Conservation (phyloP, 371 early-diverging fungal species). For the Lichtheimia ornata region DNA sequence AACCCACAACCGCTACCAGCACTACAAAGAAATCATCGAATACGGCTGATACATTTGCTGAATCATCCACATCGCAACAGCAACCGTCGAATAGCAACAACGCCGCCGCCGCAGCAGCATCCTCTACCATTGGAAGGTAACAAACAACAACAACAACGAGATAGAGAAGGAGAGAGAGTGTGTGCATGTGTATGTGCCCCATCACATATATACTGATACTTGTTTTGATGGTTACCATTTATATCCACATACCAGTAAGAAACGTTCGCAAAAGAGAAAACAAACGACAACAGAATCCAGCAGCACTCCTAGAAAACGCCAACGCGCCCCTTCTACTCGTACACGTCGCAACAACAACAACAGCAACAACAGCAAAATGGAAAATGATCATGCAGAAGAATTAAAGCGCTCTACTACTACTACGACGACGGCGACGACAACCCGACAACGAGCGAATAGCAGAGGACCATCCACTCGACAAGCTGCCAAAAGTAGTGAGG, state of each 20-base stretch:
- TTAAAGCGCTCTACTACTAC: background rate
- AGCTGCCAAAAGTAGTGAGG: too few relatives aligned
- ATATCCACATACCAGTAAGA: slow-evolving; percentile 4
- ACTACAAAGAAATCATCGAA: slow-evolving; percentile 2
- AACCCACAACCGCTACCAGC: background rate
- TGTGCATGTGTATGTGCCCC: background rate
- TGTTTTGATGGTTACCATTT: slow-evolving; percentile 13
- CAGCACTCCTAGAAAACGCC: slow-evolving; percentile 12
- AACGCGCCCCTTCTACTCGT: background rate
- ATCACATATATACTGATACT: background rate
- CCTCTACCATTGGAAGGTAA: background rate
- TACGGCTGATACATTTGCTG: background rate
- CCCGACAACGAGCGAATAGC: too few relatives aligned
- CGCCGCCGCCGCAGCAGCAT: background rate
- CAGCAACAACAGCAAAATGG: background rate
- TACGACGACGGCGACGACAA: too few relatives aligned
- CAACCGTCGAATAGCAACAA: background rate
- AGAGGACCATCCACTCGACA: too few relatives aligned
- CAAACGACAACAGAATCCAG: slow-evolving; percentile 5
- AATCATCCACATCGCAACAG: slow-evolving; percentile 2
- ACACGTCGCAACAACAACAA: background rate
- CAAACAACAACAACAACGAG: too few relatives aligned
- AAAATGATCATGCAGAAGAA: slow-evolving; percentile 6
- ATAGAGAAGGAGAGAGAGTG: background rate
- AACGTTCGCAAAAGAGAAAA: slow-evolving; percentile 7